Conservation (phyloP, 352 stramenopile genomes). For the Phytophthora tubulina region DNA sequence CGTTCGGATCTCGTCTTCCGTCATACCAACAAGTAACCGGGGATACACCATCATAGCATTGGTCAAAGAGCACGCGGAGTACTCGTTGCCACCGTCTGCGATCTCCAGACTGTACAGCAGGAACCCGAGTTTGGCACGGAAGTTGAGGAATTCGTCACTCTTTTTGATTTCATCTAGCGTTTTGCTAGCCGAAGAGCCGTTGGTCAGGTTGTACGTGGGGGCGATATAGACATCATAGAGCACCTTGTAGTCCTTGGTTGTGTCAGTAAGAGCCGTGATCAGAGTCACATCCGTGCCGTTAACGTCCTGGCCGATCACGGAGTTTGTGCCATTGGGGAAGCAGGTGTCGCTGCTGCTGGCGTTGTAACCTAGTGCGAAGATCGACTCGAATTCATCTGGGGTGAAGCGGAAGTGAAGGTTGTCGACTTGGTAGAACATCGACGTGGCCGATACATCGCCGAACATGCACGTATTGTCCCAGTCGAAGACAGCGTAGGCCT, state of each 20-base stretch:
- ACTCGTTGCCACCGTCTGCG: slow-evolving; percentile 45
- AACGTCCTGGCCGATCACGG: slow-evolving; percentile 46
- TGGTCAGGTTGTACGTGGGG: slow-evolving; percentile 50
- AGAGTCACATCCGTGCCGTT: slow-evolving; percentile 49
- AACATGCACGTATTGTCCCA: slow-evolving; percentile 72
- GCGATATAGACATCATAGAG: slow-evolving; percentile 62
- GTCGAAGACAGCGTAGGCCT: slow-evolving; percentile 60
- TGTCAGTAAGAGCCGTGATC: slow-evolving; percentile 31
- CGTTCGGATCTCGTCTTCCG: slow-evolving; percentile 47
- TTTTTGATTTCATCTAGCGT: slow-evolving; percentile 45
- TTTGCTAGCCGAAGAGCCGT: background rate
- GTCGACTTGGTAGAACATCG: slow-evolving; percentile 58
- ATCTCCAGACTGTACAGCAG: slow-evolving; percentile 48
- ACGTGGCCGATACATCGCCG: slow-evolving; percentile 61
- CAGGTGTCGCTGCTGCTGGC: slow-evolving; percentile 48
- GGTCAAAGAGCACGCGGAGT: slow-evolving; percentile 40
- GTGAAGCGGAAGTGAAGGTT: slow-evolving; percentile 54
- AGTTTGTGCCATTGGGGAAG: slow-evolving; percentile 42
- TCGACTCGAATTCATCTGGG: slow-evolving; percentile 46
- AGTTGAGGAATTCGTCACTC: slow-evolving; percentile 56
- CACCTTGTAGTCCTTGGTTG: slow-evolving; percentile 46
- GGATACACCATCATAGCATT: slow-evolving; percentile 57
- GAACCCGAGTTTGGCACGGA: slow-evolving; percentile 55
- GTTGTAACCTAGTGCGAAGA: slow-evolving; percentile 61
- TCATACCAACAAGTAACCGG: slow-evolving; percentile 60